Base-by-base conservation (phyloP, 306 rosid genomes). In the Citrullus colocynthis region DNA sequence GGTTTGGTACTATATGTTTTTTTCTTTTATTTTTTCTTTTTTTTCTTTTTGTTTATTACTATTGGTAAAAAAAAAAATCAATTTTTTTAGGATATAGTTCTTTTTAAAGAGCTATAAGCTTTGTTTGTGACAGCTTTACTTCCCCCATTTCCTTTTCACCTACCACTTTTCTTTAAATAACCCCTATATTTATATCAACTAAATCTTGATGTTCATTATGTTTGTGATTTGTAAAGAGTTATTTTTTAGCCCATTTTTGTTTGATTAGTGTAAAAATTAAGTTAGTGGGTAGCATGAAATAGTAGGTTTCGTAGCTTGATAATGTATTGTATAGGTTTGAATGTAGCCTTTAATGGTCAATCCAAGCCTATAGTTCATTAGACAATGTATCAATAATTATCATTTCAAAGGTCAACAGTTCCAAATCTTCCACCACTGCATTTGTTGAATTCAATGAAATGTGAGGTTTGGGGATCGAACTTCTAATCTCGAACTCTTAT, bases 61-160 rank as follows among this genome's bases (percentile, higher is more conserved):
- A 6, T 34, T 34, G 20, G 45, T 63, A 34, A 36, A 17, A 17
- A 17, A 39, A 17, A 13, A 32, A 2, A 32, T 32, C 6, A 13
- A 16, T 32, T 24, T 24, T 24, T 24, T 24, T 24, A 1, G 28
- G 28, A 61, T 61, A 30, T 32, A 34, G 6, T 6, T 61, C n/a
- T 61, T 13, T 14, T 62, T 20, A 20, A 67, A 67, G 55, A 67
- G 15, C 8, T 36, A 9, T 67, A 67, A 5, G 30, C 74, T 69
- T 69, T 69, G 73, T 63, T 63, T 36, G 44, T 63, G 57, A 24
- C 75, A 70, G 75, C 75, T 21, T 70, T 70, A 65, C 49, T 18
- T 65, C 67, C 73, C 15, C 52, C 7, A 21, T 70, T 70, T 70
- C 56, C 36, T 65, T 65, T 65, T 65, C 30, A 37, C 20, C 37